Conservation (phyloP, 2,329 filamentous ascomycete species). For the Verticillium longisporum region DNA sequence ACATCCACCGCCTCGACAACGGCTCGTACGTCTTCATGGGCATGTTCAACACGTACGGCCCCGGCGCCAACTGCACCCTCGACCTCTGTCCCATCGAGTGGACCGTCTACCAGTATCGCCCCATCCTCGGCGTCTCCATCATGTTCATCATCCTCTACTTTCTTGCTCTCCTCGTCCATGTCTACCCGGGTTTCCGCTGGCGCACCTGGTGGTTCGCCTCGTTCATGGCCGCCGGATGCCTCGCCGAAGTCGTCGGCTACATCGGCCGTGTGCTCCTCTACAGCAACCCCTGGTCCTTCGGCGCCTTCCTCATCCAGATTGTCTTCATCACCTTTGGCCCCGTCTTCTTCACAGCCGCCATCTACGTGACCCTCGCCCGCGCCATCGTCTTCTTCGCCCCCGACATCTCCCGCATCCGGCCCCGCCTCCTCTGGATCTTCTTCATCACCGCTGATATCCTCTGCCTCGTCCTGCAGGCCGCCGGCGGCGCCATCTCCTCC, state of each 20-base stretch:
- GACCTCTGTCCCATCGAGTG: conserved; percentile 35
- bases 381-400: conserved; percentile 31
- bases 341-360: conserved; percentile 50
- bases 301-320: conserved; percentile 61
- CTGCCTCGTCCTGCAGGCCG: conserved; percentile 48
- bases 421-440: conserved; percentile 31
- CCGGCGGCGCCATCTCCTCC: conserved; percentile 45
- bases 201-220: conserved; percentile 39
- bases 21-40: conserved; percentile 14
- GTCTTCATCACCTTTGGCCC: conserved; percentile 47
- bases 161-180: conserved; percentile 39
- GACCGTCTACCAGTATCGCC: conserved; percentile 40
- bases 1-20: conserved; percentile 10
- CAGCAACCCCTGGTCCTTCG: conserved; percentile 50
- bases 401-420: conserved; percentile 31
- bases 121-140: conserved; percentile 32
- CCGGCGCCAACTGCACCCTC: conserved; percentile 42
- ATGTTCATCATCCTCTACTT: conserved; percentile 35
- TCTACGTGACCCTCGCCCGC: conserved; percentile 55
- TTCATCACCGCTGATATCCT: conserved; percentile 48
- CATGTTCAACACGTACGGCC: conserved; percentile 31
- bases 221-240: conserved; percentile 49
- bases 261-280: conserved; percentile 50
- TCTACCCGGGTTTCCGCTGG: conserved; percentile 37
- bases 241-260: conserved; percentile 57